Evolutionary conservation across 2,329 filamentous ascomycete species (phyloP).

Genomic region (Phyllosticta citribraziliensis): DNA sequence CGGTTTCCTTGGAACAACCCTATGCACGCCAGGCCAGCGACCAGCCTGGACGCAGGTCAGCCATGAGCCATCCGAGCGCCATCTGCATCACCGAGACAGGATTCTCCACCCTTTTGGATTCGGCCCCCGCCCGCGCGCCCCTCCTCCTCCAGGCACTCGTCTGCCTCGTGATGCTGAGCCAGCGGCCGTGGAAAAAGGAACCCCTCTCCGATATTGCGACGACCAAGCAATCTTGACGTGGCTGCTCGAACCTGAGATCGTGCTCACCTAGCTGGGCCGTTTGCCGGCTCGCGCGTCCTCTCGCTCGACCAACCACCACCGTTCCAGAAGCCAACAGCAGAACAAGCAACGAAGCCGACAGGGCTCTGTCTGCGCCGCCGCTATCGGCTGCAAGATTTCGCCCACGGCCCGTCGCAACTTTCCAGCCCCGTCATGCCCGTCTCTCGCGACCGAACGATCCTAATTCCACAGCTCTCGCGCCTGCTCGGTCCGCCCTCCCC

Average conservation of each 20-base stretch:
- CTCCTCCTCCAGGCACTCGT: neutral
- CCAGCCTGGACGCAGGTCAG: neutral
- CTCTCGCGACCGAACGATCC: neutral
- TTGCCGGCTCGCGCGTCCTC: neutral
- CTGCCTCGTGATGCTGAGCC: neutral
- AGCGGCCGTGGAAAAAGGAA: neutral
- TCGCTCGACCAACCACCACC: neutral
- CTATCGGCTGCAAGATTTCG: neutral
- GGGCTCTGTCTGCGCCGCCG: neutral
- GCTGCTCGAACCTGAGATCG: neutral
- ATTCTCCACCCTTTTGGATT: neutral
- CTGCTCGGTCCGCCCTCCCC: neutral
- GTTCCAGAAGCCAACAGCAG: neutral
- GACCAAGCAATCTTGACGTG: neutral
- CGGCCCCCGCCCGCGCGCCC: neutral
- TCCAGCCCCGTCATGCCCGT: neutral
- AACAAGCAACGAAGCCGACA: neutral
- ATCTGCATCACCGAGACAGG: neutral
- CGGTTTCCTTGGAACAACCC: neutral
- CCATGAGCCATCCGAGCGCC: neutral
- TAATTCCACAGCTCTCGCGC: neutral
- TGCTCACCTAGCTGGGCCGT: neutral
- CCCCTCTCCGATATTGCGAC: neutral
- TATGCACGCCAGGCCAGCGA: neutral
- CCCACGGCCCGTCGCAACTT: neutral